phyloP scores from a whole-genome alignment of 148 eudicot species.

The Rhododendron ovatum region DNA sequence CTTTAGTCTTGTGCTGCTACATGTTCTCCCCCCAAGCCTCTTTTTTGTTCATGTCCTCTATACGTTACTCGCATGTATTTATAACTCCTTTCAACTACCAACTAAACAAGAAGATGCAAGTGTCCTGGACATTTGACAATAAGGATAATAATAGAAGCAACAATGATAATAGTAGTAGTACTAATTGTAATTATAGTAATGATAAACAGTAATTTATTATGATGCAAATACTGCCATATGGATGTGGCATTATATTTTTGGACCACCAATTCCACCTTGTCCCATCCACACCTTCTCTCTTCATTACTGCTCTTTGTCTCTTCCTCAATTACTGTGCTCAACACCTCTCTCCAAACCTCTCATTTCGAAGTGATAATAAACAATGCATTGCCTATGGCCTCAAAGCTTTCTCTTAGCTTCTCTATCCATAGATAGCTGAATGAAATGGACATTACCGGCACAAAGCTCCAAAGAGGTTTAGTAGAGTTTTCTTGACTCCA shows the following conservation, averaged over 20 bases:
- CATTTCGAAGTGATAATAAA: neutral
- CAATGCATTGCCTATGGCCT: neutral
- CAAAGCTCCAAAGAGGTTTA: neutral
- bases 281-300: neutral
- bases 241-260: neutral
- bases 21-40: neutral
- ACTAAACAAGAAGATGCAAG: neutral
- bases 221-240: neutral
- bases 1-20: neutral
- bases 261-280: neutral
- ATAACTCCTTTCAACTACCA: neutral
- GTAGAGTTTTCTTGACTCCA: neutral
- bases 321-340: neutral
- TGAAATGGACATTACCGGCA: neutral
- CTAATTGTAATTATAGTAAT: neutral
- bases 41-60: neutral
- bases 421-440: neutral
- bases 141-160: neutral
- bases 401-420: neutral
- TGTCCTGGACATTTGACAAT: neutral
- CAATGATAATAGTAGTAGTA: neutral
- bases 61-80: neutral
- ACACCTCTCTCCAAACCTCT: neutral
- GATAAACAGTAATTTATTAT: neutral
- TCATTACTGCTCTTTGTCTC: neutral